Evolutionary conservation across 805 yeast species (phyloP), one percentile per base, ranked within the genome.

Genomic region (Saturnispora sanitii): DNA sequence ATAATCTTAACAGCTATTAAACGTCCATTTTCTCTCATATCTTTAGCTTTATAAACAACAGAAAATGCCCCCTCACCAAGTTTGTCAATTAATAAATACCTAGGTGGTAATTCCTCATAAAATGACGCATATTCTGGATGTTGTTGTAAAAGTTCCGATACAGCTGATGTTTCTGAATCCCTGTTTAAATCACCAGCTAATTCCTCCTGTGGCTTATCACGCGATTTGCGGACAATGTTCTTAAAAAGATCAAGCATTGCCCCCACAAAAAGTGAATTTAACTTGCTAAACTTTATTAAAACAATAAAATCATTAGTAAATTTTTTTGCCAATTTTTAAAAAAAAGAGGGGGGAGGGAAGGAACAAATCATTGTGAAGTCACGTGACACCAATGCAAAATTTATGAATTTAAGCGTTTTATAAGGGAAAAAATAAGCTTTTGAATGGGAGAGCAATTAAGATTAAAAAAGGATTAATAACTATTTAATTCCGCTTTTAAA

Each of bases 11-110:
- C 73, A 11, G 95, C 95, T 13, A 84, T 79, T 6, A 50, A 44
- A 28, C 62, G 7, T 11, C 16, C 59, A 37, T 70, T 57, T 5
- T 66, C 55, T 9, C 49, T 49, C 3, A 61, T 48, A 50, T 79
- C 79, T 13, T 65, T 55, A 0, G 94, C 94, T 54, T 73, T 77
- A 64, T 77, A 84, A 4, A 90, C 97, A 11, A 74, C 70, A 3
- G 95, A 84, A 56, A 90, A 88, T 0, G 96, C 96, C 7, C 97
- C 97, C 54, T 82, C 88, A 1, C 92, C 90, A 15, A 82, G 62
- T 44, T 58, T 56, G 18, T 53, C 57, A 8, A 48, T 34, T 11
- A 62, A 25, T 5, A 44, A 32, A 45, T 60, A 62, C 16, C 63
- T 42, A 3, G 41, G 19, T 4, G 57, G 49, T 13, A 61, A 41